Evolutionary conservation across 257 asterid genomes (phyloP).

Genomic region (Penstemon davidsonii): DNA sequence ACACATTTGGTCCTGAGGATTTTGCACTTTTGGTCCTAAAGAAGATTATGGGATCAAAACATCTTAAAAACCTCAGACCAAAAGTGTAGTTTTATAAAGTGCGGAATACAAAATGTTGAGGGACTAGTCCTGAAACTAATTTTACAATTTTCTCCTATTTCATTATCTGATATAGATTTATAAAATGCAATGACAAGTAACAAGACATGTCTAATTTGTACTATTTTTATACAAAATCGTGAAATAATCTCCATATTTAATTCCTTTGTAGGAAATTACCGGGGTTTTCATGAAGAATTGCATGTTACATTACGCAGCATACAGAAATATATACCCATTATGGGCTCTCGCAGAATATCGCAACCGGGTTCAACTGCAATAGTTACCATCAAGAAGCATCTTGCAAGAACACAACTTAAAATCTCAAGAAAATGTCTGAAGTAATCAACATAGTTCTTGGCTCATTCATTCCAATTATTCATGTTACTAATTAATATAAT

Average conservation of each 20-base stretch:
- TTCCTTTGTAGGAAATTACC: slow-evolving; percentile 57
- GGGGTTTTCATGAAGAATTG: slow-evolving; percentile 84
- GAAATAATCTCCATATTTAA: background rate
- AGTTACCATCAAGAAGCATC: background rate
- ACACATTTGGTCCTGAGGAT: too few species aligned
- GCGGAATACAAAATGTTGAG: too few species aligned
- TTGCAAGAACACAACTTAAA: background rate
- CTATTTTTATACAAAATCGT: background rate
- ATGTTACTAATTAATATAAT: background rate
- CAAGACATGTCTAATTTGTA: background rate
- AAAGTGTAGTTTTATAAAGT: too few species aligned
- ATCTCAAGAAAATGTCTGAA: background rate
- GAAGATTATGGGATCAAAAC: too few species aligned
- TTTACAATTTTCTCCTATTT: background rate
- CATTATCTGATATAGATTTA: background rate
- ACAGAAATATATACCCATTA: slow-evolving; percentile 65
- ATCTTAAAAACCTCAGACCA: too few species aligned
- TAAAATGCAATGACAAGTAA: too few species aligned
- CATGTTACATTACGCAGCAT: slow-evolving; percentile 81
- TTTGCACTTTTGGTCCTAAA: too few species aligned
- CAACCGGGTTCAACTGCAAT: slow-evolving; percentile 33
- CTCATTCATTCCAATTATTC: background rate
- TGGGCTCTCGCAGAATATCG: slow-evolving; percentile 87
- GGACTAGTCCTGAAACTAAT: too few species aligned
- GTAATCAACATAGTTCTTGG: background rate